Percentiles rank a stretch among this genome's conserved stretches.
phyloP scores from a whole-genome alignment of 352 stramenopile species.

The Globisporangium megalacanthum region DNA sequence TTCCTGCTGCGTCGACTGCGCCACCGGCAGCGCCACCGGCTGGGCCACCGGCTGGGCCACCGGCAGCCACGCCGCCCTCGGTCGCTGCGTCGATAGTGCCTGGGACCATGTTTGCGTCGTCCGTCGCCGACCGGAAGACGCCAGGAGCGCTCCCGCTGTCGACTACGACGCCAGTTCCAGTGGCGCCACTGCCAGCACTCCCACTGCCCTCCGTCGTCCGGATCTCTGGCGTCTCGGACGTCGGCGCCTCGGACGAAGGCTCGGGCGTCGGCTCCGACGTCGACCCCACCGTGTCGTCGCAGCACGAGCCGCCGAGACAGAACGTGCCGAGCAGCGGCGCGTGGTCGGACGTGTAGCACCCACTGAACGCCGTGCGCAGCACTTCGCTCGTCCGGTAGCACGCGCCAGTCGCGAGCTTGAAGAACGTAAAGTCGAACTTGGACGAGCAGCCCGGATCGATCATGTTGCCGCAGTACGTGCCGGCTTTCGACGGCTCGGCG shows the following conservation, averaged over 20 bases:
- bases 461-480: constrained; percentile 72
- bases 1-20: constrained; percentile 3
- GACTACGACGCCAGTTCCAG: no score
- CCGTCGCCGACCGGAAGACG: constrained; percentile 1
- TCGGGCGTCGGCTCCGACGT: constrained; percentile 5
- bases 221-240: not conserved
- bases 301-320: constrained; percentile 57
- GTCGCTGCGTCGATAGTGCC: constrained; percentile 5
- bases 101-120: constrained; percentile 12
- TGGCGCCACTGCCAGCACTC: not conserved
- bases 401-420: constrained; percentile 26
- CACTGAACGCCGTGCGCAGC: constrained; percentile 50
- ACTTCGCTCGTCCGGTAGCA: constrained; percentile 52
- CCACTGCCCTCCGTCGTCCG: not conserved
- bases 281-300: constrained; percentile 19
- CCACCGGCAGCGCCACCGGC: constrained; percentile 15
- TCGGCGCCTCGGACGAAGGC: constrained; percentile 1
- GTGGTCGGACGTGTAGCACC: constrained; percentile 77
- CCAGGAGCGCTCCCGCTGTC: not conserved
- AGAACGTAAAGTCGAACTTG: constrained; percentile 70
- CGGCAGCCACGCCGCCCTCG: not conserved
- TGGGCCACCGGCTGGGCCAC: constrained; percentile 14
- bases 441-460: constrained; percentile 41
- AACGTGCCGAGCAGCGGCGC: constrained; percentile 50
- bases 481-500: constrained; percentile 33